Conservation (phyloP, 208 protist genomes). For the Leishmania mexicana region DNA sequence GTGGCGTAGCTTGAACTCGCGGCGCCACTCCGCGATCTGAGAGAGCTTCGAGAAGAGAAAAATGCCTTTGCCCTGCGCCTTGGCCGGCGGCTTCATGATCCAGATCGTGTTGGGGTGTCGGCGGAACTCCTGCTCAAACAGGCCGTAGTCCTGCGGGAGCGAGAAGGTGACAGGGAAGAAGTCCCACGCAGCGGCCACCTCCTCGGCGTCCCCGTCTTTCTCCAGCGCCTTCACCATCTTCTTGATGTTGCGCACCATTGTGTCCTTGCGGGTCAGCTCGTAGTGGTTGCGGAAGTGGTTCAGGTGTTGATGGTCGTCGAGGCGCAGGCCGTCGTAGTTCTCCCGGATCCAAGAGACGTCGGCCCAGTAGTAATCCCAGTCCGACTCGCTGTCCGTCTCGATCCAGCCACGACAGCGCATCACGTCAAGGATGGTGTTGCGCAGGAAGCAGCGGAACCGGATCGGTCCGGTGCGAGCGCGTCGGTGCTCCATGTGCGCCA, state of each 20-base stretch:
- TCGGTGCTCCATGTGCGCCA: slow-evolving; percentile 27
- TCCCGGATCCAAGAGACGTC: slow-evolving; percentile 94
- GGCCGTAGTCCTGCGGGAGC: slow-evolving; percentile 94
- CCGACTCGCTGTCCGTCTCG: slow-evolving; percentile 89
- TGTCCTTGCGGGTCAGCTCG: slow-evolving; percentile 96
- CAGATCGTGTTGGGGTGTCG: slow-evolving; percentile 89
- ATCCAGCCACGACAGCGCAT: slow-evolving; percentile 93
- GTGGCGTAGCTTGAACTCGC: slow-evolving; percentile 80
- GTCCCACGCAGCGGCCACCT: slow-evolving; percentile 85
- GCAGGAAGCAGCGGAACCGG: slow-evolving; percentile 86
- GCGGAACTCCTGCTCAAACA: slow-evolving; percentile 95
- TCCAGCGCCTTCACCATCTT: slow-evolving; percentile 88
- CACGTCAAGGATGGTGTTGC: slow-evolving; percentile 91
- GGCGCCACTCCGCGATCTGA: slow-evolving; percentile 94
- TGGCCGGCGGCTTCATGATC: slow-evolving; percentile 98
- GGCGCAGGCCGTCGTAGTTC: slow-evolving; percentile 85
- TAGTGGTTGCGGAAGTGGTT: slow-evolving; percentile 98
- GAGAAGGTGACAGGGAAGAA: slow-evolving; percentile 96
- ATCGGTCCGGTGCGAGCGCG: slow-evolving; percentile 55
- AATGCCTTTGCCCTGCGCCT: slow-evolving; percentile 96
- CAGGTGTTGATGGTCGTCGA: slow-evolving; percentile 88
- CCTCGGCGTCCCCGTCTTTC: slow-evolving; percentile 80
- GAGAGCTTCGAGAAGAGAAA: slow-evolving; percentile 97
- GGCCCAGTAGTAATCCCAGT: slow-evolving; percentile 95
- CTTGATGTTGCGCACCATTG: slow-evolving; percentile 97